These are phyloP conservation scores for Phylloporus scabripes DNA, from an alignment of 768 basidiomycete species.

Conservation along the genomic window DNA sequence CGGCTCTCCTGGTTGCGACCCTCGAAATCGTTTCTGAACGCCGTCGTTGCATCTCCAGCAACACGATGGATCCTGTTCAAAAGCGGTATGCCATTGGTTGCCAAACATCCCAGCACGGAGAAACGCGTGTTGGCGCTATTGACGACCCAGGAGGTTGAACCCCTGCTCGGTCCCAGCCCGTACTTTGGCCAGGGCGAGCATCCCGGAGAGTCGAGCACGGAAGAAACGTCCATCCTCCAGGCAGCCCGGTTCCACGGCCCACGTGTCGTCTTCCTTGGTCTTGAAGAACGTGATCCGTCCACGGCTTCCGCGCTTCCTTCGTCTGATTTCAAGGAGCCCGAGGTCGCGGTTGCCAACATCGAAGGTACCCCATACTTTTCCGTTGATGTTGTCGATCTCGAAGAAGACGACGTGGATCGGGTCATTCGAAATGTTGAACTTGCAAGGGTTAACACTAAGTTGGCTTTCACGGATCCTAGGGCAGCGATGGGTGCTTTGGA, in stretches of 20 bases:
- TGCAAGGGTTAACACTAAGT: slow-evolving; percentile 33
- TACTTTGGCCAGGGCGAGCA: slow-evolving; percentile 67
- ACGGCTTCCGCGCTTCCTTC: slow-evolving; percentile 54
- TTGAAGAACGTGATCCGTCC: slow-evolving; percentile 52
- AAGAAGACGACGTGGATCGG: slow-evolving; percentile 38
- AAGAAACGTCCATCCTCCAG: slow-evolving; percentile 37
- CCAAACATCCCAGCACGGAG: slow-evolving; percentile 30
- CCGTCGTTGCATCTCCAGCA: slow-evolving; percentile 51
- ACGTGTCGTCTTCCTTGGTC: slow-evolving; percentile 73
- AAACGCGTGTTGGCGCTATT: slow-evolving; percentile 46
- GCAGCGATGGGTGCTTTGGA: slow-evolving; percentile 52
- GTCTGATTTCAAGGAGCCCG: slow-evolving; percentile 56
- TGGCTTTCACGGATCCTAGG: slow-evolving; percentile 66
- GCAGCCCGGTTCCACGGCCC: slow-evolving; percentile 55
- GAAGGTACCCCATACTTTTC: slow-evolving; percentile 85
- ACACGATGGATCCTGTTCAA: slow-evolving; percentile 80
- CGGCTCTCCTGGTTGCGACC: slow-evolving; percentile 77
- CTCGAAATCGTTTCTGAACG: slow-evolving; percentile 71
- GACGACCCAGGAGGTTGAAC: slow-evolving; percentile 53
- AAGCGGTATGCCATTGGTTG: slow-evolving; percentile 60
- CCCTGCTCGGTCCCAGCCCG: slow-evolving; percentile 61
- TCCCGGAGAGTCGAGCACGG: slow-evolving; percentile 27
- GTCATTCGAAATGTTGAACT: slow-evolving; percentile 36
- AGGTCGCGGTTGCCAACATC: slow-evolving; percentile 50
- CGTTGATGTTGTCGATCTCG: slow-evolving; percentile 60